These are phyloP conservation scores for Phytophthora citrophthora DNA, from an alignment of 352 stramenopile species.

Conservation along the genomic window DNA sequence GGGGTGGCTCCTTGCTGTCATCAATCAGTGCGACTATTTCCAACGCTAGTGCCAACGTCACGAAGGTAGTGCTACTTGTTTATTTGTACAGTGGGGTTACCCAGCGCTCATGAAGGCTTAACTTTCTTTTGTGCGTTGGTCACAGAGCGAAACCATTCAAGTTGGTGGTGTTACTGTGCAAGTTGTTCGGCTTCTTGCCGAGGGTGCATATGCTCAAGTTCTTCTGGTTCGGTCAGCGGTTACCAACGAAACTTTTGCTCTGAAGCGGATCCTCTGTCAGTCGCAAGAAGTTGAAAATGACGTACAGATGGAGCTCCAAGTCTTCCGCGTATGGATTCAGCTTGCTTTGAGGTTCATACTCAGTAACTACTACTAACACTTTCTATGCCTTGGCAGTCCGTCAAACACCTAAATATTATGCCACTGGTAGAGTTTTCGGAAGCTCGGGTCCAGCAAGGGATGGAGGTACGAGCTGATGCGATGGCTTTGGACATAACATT, in stretches of 20 bases:
- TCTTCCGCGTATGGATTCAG: conserved; percentile 61
- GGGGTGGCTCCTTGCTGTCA: conserved; percentile 80
- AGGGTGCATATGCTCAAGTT: conserved; percentile 83
- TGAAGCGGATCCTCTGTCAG: conserved; percentile 86
- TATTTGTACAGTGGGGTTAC: neutral
- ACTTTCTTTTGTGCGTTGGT: neutral
- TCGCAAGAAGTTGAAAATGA: conserved; percentile 82
- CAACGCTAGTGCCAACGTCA: conserved; percentile 54
- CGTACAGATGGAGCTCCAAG: conserved; percentile 79
- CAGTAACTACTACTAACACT: neutral
- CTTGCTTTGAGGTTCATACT: neutral
- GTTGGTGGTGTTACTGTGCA: conserved; percentile 74
- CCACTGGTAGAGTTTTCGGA: conserved; percentile 83
- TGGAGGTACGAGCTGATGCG: conserved; percentile 55
- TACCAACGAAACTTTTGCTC: conserved; percentile 75
- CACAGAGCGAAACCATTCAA: conserved; percentile 78
- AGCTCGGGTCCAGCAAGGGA: conserved; percentile 61
- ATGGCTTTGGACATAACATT: neutral
- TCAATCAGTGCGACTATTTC: conserved; percentile 82
- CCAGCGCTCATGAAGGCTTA: neutral
- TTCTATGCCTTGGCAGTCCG: conserved; percentile 46
- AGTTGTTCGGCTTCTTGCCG: conserved; percentile 71
- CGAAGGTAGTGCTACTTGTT: conserved; percentile 46
- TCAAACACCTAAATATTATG: conserved; percentile 86
- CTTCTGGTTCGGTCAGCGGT: conserved; percentile 75